phyloP scores from a whole-genome alignment of 345 rosid species.

The Syzygium jambos region DNA sequence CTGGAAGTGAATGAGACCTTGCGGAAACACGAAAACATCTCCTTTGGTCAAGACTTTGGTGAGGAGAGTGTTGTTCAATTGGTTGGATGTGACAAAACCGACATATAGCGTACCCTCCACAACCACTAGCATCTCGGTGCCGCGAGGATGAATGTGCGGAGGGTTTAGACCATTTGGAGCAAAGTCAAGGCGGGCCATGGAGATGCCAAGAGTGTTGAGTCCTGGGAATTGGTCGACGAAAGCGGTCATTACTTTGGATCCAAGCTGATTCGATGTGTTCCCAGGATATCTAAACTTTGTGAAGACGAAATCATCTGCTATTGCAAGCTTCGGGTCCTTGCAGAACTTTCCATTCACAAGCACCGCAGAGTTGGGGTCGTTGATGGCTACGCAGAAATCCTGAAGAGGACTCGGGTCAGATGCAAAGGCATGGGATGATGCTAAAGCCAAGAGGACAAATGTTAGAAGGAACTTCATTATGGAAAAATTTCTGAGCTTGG shows the following conservation, averaged over 20 bases:
- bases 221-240: no score
- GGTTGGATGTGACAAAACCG: not conserved
- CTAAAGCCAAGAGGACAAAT: no score
- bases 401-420: no score
- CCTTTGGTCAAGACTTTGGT: not conserved
- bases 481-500: not conserved
- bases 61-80: not conserved
- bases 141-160: not conserved
- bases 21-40: not conserved
- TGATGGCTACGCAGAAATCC: not conserved
- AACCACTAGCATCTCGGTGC: not conserved
- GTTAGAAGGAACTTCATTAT: no score
- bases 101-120: not conserved
- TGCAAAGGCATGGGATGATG: no score
- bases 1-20: conserved; percentile 4
- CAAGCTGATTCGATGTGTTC: not conserved
- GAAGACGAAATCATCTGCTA: not conserved
- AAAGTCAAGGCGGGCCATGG: not conserved
- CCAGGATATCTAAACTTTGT: not conserved
- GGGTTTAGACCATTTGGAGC: not conserved
- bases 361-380: not conserved
- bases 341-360: no score
- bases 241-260: not conserved
- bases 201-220: no score
- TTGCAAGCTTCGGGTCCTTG: no score